phyloP scores from a whole-genome alignment of 345 rosid genomes.

The Brassica nigra region DNA sequence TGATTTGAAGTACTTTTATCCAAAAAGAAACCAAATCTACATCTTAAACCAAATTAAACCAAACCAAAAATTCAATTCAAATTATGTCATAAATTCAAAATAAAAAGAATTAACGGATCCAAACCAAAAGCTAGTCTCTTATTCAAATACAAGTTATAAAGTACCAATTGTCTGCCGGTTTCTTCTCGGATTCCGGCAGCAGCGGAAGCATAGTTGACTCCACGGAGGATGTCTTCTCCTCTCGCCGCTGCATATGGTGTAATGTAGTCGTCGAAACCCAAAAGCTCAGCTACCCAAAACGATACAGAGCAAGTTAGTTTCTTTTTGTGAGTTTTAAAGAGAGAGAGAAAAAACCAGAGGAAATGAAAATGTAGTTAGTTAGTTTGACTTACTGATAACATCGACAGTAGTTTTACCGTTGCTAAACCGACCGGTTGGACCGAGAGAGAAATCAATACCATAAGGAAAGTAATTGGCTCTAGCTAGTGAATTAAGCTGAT shows the following conservation, averaged over 20 bases:
- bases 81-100: neutral
- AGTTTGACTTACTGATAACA: slow-evolving; percentile 53
- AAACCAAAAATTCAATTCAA: neutral
- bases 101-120: neutral
- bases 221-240: slow-evolving; percentile 56
- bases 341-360: neutral
- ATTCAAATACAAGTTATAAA: neutral
- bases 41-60: slow-evolving; percentile 6
- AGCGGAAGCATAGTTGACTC: slow-evolving; percentile 84
- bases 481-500: slow-evolving; percentile 65
- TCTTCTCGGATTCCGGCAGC: slow-evolving; percentile 90
- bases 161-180: slow-evolving; percentile 77
- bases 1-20: neutral
- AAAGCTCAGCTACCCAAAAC: slow-evolving; percentile 47
- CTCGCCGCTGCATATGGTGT: slow-evolving; percentile 61
- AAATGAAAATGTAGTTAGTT: neutral
- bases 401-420: slow-evolving; percentile 85
- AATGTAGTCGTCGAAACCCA: slow-evolving; percentile 64
- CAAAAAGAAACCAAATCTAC: neutral
- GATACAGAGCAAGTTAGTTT: slow-evolving; percentile 10
- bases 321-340: neutral
- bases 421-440: slow-evolving; percentile 84
- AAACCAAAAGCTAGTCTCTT: neutral
- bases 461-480: slow-evolving; percentile 83
- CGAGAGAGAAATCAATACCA: slow-evolving; percentile 71